Evolutionary conservation across 495 filamentous ascomycete genomes (phyloP).

Genomic region (Parmelia sp.): DNA sequence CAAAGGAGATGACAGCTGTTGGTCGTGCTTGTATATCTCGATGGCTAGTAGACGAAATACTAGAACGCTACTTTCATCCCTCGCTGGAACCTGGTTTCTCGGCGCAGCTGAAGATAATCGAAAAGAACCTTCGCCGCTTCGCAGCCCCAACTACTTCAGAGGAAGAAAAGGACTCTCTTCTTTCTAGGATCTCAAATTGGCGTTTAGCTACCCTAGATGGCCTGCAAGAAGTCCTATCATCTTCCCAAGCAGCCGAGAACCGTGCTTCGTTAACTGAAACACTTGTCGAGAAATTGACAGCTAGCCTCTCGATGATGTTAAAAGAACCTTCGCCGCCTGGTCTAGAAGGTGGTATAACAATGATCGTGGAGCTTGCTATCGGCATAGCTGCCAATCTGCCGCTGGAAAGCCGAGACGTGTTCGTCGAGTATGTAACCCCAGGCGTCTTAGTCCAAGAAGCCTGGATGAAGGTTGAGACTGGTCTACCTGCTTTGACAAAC

Average conservation of each 20-base stretch:
- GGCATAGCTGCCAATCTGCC: slow-evolving; percentile 82
- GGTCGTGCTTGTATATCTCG: slow-evolving; percentile 84
- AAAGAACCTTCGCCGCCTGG: slow-evolving; percentile 69
- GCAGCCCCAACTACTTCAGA: slow-evolving; percentile 65
- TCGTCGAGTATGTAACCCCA: slow-evolving; percentile 75
- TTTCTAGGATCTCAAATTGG: slow-evolving; percentile 86
- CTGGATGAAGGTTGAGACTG: slow-evolving; percentile 79
- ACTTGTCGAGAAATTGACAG: slow-evolving; percentile 64
- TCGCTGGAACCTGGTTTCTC: slow-evolving; percentile 70
- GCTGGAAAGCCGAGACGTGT: slow-evolving; percentile 84
- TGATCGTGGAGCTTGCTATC: slow-evolving; percentile 90
- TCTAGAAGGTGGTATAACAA: slow-evolving; percentile 71
- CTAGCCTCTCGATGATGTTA: slow-evolving; percentile 61
- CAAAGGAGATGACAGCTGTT: slow-evolving; percentile 94
- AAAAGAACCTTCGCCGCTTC: slow-evolving; percentile 74
- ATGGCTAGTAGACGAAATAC: slow-evolving; percentile 88
- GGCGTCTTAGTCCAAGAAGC: slow-evolving; percentile 57
- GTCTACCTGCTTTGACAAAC: slow-evolving; percentile 63
- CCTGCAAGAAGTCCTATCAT: slow-evolving; percentile 64
- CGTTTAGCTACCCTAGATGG: slow-evolving; percentile 89
- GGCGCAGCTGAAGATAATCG: slow-evolving; percentile 72
- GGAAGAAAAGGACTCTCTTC: slow-evolving; percentile 85
- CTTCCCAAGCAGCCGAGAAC: slow-evolving; percentile 55
- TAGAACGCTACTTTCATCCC: slow-evolving; percentile 88
- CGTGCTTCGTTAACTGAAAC: slow-evolving; percentile 59